A percentile compares a stretch with the other conserved stretches of the same genome.
Conservation (phyloP, 108 stramenopile species). For the Mediolabrus comicus region DNA sequence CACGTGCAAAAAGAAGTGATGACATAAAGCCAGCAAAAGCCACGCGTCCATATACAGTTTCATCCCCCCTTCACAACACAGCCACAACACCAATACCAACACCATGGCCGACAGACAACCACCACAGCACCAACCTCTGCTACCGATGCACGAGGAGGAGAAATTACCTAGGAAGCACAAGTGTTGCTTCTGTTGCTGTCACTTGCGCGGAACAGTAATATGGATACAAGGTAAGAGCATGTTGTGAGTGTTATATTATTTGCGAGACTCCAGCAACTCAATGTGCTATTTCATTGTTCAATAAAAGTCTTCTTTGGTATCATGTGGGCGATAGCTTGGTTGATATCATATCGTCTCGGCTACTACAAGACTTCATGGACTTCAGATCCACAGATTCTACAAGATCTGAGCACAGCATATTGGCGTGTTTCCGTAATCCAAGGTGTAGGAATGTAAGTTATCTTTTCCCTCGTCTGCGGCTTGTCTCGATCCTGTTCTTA, state of each 20-base stretch:
- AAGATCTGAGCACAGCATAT: background rate
- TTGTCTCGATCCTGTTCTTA: too few species aligned
- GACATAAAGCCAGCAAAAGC: background rate
- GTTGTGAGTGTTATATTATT: too few species aligned
- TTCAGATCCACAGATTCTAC: background rate
- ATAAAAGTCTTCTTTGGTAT: conserved; percentile 11
- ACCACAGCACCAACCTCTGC: background rate
- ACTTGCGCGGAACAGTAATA: background rate
- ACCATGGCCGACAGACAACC: background rate
- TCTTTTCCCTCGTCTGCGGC: too few species aligned
- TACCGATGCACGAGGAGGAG: background rate
- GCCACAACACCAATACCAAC: background rate
- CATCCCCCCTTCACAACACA: background rate
- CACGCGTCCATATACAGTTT: too few species aligned
- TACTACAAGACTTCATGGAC: conserved; percentile 1
- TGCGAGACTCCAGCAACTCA: too few species aligned
- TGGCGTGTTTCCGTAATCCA: background rate
- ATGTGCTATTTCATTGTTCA: too few species aligned
- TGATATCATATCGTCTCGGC: background rate
- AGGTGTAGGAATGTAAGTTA: conserved; percentile 4
- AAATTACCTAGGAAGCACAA: background rate
- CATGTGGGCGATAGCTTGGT: background rate
- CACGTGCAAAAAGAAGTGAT: background rate
- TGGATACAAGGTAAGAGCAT: conserved; percentile 5
- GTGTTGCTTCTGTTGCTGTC: conserved; percentile 4